Conservation (phyloP, 2,329 filamentous ascomycete species). For the Fusarium kyushuense region DNA sequence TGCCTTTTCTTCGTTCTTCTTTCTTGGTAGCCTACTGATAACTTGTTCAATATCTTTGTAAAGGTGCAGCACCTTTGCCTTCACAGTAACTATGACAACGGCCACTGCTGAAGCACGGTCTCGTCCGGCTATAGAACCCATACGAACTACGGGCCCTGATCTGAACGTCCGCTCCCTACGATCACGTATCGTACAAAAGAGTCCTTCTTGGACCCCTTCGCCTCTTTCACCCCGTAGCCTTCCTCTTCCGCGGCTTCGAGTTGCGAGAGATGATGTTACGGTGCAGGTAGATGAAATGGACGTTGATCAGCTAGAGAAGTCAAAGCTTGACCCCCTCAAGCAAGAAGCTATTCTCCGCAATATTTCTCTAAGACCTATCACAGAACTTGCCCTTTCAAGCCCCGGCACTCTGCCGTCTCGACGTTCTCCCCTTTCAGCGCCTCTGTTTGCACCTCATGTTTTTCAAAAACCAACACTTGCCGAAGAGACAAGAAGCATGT, state of each 20-base stretch:
- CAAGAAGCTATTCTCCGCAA: constrained; percentile 24
- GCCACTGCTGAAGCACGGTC: constrained; percentile 30
- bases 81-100: constrained; percentile 31
- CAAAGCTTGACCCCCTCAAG: constrained; percentile 16
- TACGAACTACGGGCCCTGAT: constrained; percentile 37
- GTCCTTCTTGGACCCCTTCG: constrained; percentile 39
- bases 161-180: constrained; percentile 25
- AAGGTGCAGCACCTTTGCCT: constrained; percentile 1
- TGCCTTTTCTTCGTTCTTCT: not conserved
- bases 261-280: constrained; percentile 33
- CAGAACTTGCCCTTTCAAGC: constrained; percentile 26
- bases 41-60: constrained; percentile 4
- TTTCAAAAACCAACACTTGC: constrained; percentile 31
- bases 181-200: constrained; percentile 36
- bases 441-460: constrained; percentile 19
- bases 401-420: constrained; percentile 17
- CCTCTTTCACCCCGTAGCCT: constrained; percentile 39
- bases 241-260: constrained; percentile 34
- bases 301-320: constrained; percentile 28
- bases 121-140: constrained; percentile 43
- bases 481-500: constrained; percentile 39
- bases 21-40: not conserved
- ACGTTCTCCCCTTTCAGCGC: constrained; percentile 41
- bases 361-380: constrained; percentile 31
- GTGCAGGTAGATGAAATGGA: constrained; percentile 35